A percentile compares a stretch with the other conserved stretches of the same genome.
Conservation (phyloP, 768 basidiomycete genomes). For the Pisolithus marmoratus region DNA sequence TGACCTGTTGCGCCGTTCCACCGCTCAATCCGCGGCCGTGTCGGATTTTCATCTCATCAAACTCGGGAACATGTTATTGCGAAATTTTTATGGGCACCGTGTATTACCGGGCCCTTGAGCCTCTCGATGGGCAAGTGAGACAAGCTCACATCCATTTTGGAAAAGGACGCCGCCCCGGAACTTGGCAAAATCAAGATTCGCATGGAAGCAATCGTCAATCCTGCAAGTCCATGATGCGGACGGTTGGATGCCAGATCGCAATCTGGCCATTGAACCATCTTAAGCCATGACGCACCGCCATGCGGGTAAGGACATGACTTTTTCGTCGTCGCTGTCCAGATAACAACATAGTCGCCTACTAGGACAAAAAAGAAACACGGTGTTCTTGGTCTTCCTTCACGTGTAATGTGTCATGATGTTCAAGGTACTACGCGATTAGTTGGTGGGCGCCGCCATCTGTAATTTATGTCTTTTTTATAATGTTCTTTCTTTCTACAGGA, state of each 20-base stretch:
- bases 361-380: constrained; percentile 16
- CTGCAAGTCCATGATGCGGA: constrained; percentile 10
- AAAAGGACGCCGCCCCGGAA: background rate
- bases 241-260: constrained; percentile 11
- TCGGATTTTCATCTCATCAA: background rate
- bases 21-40: background rate
- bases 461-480: constrained; percentile 23
- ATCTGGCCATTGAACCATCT: constrained; percentile 10
- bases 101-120: background rate
- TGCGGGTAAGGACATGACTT: background rate
- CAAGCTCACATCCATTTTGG: constrained; percentile 5
- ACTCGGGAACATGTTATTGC: constrained; percentile 2
- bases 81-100: constrained; percentile 5
- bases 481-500: constrained; percentile 16
- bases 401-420: constrained; percentile 25
- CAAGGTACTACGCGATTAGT: constrained; percentile 22
- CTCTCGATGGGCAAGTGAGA: background rate
- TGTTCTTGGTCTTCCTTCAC: constrained; percentile 25
- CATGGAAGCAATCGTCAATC: constrained; percentile 15
- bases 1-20: constrained; percentile 1
- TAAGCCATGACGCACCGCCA: background rate
- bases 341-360: constrained; percentile 11
- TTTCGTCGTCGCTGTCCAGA: background rate
- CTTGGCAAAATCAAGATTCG: constrained; percentile 8
- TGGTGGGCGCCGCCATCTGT: constrained; percentile 19